Base-by-base conservation (phyloP, 192 early-diverging fungal species). In the Gamsiella multidivaricata region DNA sequence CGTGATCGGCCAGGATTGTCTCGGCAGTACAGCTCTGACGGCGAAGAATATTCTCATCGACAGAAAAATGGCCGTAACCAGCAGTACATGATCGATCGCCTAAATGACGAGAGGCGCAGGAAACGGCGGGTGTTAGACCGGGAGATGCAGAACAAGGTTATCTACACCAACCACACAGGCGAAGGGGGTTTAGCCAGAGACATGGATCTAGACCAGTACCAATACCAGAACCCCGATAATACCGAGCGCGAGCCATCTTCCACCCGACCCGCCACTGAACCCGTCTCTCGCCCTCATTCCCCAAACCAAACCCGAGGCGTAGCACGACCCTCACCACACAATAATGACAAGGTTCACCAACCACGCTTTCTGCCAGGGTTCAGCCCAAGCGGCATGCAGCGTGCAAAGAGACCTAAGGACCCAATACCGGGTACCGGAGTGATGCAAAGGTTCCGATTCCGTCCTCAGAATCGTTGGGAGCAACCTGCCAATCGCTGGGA, bases 291-390 rank as follows among this genome's bases (percentile, higher is more conserved):
- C n/a, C 53, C 53, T 29, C 55, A 68, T 39, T 68, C 67, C 29
- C 47, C 57, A 1, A 25, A 25, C 25, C 37, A 50, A 6, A 8
- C n/a, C 26, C 42, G 14, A 34, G 31, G 20, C 2, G 17, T n/a
- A 4, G 5, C 11, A 7, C 41, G 39, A 32, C 14, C 36, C 1
- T n/a, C 22, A 25, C 26, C 47, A 15, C 25, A 32, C 29, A 51
- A 33, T 1, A 43, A 5, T 14, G 26, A 22, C 25, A 73, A 36
- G 39, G 47, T 59, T 22, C 54, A 58, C 41, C 65, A 31, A 3
- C 74, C 74, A 3, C 74, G 74, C 8, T 78, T 69, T 53, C 45
- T 78, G 10, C 74, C 74, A 51, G 74, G 74, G 26, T 78, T 78
- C 61, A 54, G 65, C 8, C 66, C 58, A 0, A 54, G 59, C n/a